Percentiles rank a stretch among this genome's conserved stretches.
Evolutionary conservation across 345 rosid genomes (phyloP).

Genomic region (Aethionema arabicum): DNA sequence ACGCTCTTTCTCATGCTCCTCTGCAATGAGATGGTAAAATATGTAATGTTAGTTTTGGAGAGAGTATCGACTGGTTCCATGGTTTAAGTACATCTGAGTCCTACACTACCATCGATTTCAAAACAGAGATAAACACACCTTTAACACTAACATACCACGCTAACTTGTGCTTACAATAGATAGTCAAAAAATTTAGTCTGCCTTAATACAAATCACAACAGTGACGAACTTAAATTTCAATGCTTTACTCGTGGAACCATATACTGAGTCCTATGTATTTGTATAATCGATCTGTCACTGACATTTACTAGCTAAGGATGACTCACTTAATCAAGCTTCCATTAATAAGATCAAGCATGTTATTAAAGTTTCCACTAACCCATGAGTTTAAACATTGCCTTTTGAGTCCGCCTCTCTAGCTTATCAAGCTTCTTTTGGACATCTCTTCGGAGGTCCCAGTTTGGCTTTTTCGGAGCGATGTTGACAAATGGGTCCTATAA

Average conservation of each 20-base stretch:
- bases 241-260: not conserved
- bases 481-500: conserved; percentile 85
- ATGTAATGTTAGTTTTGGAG: conserved; percentile 6
- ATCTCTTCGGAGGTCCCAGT: conserved; percentile 94
- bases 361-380: conserved; percentile 49
- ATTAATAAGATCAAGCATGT: not conserved
- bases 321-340: conserved; percentile 3
- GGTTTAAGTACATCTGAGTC: not conserved
- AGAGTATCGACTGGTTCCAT: not conserved
- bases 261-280: not conserved
- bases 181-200: not conserved
- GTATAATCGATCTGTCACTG: not conserved
- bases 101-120: not conserved
- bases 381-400: conserved; percentile 74
- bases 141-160: not conserved
- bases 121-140: not conserved
- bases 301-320: not conserved
- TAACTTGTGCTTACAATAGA: not conserved
- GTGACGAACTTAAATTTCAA: not conserved
- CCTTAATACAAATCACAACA: not conserved
- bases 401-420: conserved; percentile 86
- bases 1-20: conserved; percentile 64
- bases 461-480: conserved; percentile 98
- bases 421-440: conserved; percentile 95
- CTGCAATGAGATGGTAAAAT: conserved; percentile 42